Evolutionary conservation across 2,329 filamentous ascomycete species (phyloP).

Genomic region (Albophoma yamanashiensis): DNA sequence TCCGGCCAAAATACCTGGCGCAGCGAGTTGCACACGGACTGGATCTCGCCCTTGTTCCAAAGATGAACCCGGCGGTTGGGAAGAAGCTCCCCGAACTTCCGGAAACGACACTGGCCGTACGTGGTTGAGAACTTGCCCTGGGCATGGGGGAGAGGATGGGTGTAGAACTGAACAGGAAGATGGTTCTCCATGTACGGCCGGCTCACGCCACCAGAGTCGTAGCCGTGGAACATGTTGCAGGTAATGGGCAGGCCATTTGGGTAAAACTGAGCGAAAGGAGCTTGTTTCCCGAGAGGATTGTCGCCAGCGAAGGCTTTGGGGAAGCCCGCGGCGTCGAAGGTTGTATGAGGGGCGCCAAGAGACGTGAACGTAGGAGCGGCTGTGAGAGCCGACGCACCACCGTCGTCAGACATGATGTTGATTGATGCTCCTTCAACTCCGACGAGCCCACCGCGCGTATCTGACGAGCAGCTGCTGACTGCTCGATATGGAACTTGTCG

Average conservation of each 20-base stretch:
- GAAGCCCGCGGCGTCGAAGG: constrained; percentile 6
- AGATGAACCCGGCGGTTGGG: constrained; percentile 18
- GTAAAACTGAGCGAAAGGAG: constrained; percentile 19
- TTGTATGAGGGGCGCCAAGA: constrained; percentile 7
- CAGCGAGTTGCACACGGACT: constrained; percentile 25
- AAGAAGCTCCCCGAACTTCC: constrained; percentile 15
- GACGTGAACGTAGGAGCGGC: constrained; percentile 1
- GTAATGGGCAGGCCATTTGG: constrained; percentile 22
- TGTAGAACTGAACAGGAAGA: constrained; percentile 26
- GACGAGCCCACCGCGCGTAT: no score
- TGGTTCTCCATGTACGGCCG: constrained; percentile 23
- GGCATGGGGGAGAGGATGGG: constrained; percentile 15
- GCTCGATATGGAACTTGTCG: neutral
- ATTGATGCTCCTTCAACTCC: neutral
- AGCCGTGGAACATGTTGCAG: constrained; percentile 21
- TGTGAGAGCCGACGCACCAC: neutral
- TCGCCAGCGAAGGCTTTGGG: constrained; percentile 11
- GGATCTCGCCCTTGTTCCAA: constrained; percentile 29
- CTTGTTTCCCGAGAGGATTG: constrained; percentile 12
- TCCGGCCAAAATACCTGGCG: constrained; percentile 23
- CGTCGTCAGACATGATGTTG: constrained; percentile 7
- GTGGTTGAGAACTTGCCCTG: constrained; percentile 29
- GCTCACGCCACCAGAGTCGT: constrained; percentile 11
- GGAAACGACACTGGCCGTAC: constrained; percentile 17
- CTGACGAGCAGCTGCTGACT: neutral